Percentiles rank a stretch among this genome's conserved stretches.
phyloP scores from a whole-genome alignment of 139 green algal genomes.

The Closterium sp. region DNA sequence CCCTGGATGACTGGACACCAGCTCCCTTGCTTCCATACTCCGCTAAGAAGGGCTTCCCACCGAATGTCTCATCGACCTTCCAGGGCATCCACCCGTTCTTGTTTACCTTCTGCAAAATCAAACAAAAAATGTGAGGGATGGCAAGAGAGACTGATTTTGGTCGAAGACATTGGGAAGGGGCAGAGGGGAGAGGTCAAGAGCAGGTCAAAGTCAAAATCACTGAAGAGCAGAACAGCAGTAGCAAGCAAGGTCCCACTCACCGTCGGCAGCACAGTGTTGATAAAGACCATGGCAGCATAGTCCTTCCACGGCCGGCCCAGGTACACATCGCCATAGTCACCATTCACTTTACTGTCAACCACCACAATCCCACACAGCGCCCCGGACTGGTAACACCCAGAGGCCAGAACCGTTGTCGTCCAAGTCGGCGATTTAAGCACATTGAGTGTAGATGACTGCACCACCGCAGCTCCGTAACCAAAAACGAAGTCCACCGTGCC shows the following conservation, averaged over 20 bases:
- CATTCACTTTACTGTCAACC: not conserved
- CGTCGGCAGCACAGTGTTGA: not conserved
- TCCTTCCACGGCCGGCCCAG: conserved; percentile 18
- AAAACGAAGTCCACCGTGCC: conserved; percentile 17
- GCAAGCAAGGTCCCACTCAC: not conserved
- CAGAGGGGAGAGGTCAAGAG: not conserved
- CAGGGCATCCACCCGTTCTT: not conserved
- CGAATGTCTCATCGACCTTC: not conserved
- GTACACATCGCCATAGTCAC: not conserved
- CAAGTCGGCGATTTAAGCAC: not conserved
- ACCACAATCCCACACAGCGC: not conserved
- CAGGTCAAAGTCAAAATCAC: not conserved
- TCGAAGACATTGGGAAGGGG: not conserved
- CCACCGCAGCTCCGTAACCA: not conserved
- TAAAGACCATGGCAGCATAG: not conserved
- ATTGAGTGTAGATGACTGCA: conserved; percentile 9
- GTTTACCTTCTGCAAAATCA: not conserved
- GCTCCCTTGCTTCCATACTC: not conserved
- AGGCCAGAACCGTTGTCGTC: not conserved
- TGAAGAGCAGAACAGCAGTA: not conserved
- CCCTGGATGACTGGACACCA: not conserved
- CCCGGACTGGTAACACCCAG: not conserved
- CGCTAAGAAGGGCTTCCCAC: not conserved
- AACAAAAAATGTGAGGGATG: not conserved
- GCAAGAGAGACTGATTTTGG: no score